Evolutionary conservation across 1,139 yeast species (phyloP), one percentile per base, ranked within the genome.

Genomic region (Saccharomyces hybrid): DNA sequence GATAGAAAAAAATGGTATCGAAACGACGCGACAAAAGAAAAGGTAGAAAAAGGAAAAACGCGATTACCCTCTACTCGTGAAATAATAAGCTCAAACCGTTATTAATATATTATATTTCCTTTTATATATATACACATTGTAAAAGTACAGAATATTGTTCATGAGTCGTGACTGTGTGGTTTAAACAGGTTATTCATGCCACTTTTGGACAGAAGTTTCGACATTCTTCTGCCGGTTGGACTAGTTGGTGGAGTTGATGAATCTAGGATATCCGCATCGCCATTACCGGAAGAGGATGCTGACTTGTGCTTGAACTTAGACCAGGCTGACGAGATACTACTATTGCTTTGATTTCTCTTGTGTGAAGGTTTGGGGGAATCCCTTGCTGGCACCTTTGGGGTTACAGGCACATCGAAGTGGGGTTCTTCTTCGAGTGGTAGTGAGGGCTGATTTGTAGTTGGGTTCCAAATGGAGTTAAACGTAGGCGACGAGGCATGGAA

Each of bases 151-250:
- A 41, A 50, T 30, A 47, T 49, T 14, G 53, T 49, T 42, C 25
- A 38, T 38, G 44, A 38, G 44, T 63, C 67, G 48, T 65, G 67
- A 52, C 61, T 63, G 44, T 64, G 66, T 13, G 59, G 53, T 47
- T 61, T 64, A 54, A 65, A 65, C 25, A 64, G 47, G 34, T 58
- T 63, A 50, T 64, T 65, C 63, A 64, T 62, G 6, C 63, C 63
- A 44, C 63, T 61, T 54, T 61, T 64, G 11, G 68, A 63, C 8
- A 65, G 52, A 11, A 65, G 53, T 34, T 60, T 59, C 16, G 69
- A 63, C 64, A 65, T 60, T 46, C 64, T 59, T 42, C 67, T 59
- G 3, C 65, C 60, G 9, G 59, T 50, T 16, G 44, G 44, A 32
- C 58, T 54, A 2, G 52, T 49, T 5, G 62, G 55, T 6, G 59